Evolutionary conservation across 305 asterid genomes (phyloP).

Genomic region (Rubia occidens): DNA sequence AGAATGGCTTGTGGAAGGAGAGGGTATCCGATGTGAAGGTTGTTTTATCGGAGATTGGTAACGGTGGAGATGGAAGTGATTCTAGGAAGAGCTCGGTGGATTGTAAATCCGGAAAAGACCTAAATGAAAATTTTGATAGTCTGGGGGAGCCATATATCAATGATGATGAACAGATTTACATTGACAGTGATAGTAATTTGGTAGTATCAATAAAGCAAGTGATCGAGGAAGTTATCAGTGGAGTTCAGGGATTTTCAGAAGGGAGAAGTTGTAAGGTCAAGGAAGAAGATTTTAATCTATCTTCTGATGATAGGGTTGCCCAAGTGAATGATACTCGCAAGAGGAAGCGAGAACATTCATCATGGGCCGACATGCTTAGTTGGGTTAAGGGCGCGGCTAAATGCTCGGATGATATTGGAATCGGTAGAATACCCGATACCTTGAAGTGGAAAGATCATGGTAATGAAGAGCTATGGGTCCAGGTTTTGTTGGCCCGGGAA

Average conservation of each 20-base stretch:
- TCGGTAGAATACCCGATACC: slow-evolving; percentile 43
- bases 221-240: slow-evolving; percentile 18
- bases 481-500: slow-evolving; percentile 44
- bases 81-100: slow-evolving; percentile 16
- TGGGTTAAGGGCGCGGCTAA: slow-evolving; percentile 53
- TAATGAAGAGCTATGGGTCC: slow-evolving; percentile 35
- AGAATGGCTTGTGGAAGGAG: slow-evolving; percentile 8
- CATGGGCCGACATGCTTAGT: slow-evolving; percentile 38
- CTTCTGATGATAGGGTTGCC: slow-evolving; percentile 19
- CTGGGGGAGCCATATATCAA: slow-evolving; percentile 6
- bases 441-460: slow-evolving; percentile 49
- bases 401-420: slow-evolving; percentile 34
- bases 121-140: slow-evolving; percentile 15
- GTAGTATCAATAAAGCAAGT: slow-evolving; percentile 22
- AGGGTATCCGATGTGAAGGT: slow-evolving; percentile 8
- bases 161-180: slow-evolving; percentile 18
- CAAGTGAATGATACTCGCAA: slow-evolving; percentile 33
- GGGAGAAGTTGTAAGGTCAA: slow-evolving; percentile 13
- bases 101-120: slow-evolving; percentile 1
- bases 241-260: slow-evolving; percentile 18
- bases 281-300: slow-evolving; percentile 12
- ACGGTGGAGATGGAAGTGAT: slow-evolving; percentile 11
- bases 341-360: slow-evolving; percentile 44
- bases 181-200: slow-evolving; percentile 16
- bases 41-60: slow-evolving; percentile 8